Base-by-base conservation (phyloP, 169 alveolate genomes). In the Eimeria zaria region DNA sequence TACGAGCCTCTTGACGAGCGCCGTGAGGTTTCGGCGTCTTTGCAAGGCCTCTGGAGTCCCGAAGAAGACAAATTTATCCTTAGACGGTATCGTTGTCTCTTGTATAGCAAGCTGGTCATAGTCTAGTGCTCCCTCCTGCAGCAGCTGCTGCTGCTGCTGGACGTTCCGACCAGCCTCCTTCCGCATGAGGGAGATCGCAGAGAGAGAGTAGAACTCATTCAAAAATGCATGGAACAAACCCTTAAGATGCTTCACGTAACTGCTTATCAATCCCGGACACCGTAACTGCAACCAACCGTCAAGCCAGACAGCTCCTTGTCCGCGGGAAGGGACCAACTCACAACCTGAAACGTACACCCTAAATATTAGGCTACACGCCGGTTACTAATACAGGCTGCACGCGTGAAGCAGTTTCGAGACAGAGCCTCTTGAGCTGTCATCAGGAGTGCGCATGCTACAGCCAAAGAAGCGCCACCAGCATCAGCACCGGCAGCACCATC, bases 221-320 rank as follows among this genome's bases (percentile, higher is more conserved):
- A 89, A 73, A 73, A 89, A 76, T 24, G 39, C 11, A n/a, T 76
- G 44, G 33, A 90, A 76, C 7, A 90, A 41, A 18, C 51, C 78
- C 53, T 90, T 90, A 27, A 90, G 90, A 24, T 46, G 81, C 78
- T 64, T 58, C 39, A 90, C 76, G 51, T 55, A 90, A 24, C 80
- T 76, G 67, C 95, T 44, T 6, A 90, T 74, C 36, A 90, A 53
- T 36, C 95, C 95, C 2, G 95, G 90, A 51, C 95, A 90, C 14
- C 90, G 60, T 69, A 90, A 81, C 81, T 90, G 89, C 48, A 90
- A 41, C 95, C 95, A 90, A n/a, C 81, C 95, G 81, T 90, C 95
- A 33, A 90, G 84, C 58, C 88, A 71, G 41, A 89, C 76, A 12
- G 67, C 41, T 20, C 95, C 95, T 44, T 36, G 44, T 16, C 64